Conservation (phyloP, 163 green algal species). For the Botryococcus braunii region DNA sequence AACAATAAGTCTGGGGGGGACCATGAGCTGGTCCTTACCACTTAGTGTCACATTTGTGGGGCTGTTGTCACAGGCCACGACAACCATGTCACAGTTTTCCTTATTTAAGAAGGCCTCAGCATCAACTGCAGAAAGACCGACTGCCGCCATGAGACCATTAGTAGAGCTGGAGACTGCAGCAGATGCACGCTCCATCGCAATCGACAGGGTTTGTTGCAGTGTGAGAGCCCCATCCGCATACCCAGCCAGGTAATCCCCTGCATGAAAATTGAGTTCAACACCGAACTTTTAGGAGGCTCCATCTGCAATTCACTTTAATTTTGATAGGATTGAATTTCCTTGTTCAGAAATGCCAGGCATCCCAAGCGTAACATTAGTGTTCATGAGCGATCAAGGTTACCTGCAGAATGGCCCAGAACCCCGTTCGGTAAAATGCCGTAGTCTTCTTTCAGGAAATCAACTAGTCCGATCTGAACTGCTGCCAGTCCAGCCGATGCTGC, state of each 20-base stretch:
- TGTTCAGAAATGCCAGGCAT: too few species aligned
- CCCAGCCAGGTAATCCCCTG: too few species aligned
- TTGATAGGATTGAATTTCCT: too few species aligned
- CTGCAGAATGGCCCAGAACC: slow-evolving; percentile 9
- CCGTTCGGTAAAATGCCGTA: slow-evolving; percentile 5
- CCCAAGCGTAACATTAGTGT: too few species aligned
- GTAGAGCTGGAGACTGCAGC: not conserved
- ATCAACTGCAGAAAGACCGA: not conserved
- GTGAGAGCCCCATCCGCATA: slow-evolving; percentile 9
- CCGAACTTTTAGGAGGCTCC: too few species aligned
- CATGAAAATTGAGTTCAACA: too few species aligned
- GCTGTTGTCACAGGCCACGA: slow-evolving; percentile 12
- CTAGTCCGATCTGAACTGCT: slow-evolving; percentile 14
- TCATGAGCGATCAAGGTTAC: slow-evolving; percentile 8
- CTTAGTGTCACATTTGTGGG: slow-evolving; percentile 2
- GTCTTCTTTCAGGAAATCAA: slow-evolving; percentile 11
- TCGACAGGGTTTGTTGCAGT: slow-evolving; percentile 6
- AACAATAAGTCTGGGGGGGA: too few species aligned
- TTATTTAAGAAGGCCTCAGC: not conserved
- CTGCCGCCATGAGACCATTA: slow-evolving; percentile 6
- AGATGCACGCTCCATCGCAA: slow-evolving; percentile 10
- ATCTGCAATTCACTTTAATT: too few species aligned
- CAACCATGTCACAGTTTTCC: not conserved
- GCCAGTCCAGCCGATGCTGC: too few species aligned
- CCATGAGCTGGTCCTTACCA: too few species aligned